phyloP scores from a whole-genome alignment of 177 flowering plant genomes.

The Vitis hybrid region DNA sequence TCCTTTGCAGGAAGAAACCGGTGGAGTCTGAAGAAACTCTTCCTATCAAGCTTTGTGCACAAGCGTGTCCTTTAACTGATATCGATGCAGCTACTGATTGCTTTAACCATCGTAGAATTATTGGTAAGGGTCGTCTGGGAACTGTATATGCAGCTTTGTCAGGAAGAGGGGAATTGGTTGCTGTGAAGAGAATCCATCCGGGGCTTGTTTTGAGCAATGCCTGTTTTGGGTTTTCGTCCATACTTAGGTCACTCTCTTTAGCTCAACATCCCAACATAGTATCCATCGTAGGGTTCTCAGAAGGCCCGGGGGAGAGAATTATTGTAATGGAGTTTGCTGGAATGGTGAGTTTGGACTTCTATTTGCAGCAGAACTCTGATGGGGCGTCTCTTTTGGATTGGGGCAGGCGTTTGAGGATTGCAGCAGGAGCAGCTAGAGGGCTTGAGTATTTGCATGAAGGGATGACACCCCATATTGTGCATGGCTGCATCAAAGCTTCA shows the following conservation, averaged over 20 bases:
- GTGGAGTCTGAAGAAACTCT: constrained; percentile 28
- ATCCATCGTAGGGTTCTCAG: constrained; percentile 60
- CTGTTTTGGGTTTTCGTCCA: constrained; percentile 55
- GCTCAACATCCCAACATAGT: constrained; percentile 72
- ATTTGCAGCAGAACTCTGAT: constrained; percentile 46
- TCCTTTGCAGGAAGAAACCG: constrained; percentile 34
- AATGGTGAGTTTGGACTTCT: constrained; percentile 59
- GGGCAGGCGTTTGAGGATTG: constrained; percentile 49
- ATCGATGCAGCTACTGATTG: constrained; percentile 68
- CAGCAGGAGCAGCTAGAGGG: constrained; percentile 67
- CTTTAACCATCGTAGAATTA: constrained; percentile 50
- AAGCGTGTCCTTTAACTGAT: constrained; percentile 36
- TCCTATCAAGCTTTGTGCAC: constrained; percentile 31
- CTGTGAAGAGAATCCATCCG: constrained; percentile 64
- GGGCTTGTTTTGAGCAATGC: constrained; percentile 57
- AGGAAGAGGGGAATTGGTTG: constrained; percentile 36
- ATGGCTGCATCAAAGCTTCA: constrained; percentile 72
- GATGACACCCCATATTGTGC: constrained; percentile 51
- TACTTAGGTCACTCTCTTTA: constrained; percentile 50
- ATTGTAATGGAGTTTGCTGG: constrained; percentile 56
- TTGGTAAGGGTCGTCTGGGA: constrained; percentile 70
- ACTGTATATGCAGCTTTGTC: constrained; percentile 53
- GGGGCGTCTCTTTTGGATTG: constrained; percentile 50
- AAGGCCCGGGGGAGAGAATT: constrained; percentile 86
- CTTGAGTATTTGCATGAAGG: constrained; percentile 66